Base-by-base conservation (phyloP, 768 basidiomycete species). In the Suillus spraguei region DNA sequence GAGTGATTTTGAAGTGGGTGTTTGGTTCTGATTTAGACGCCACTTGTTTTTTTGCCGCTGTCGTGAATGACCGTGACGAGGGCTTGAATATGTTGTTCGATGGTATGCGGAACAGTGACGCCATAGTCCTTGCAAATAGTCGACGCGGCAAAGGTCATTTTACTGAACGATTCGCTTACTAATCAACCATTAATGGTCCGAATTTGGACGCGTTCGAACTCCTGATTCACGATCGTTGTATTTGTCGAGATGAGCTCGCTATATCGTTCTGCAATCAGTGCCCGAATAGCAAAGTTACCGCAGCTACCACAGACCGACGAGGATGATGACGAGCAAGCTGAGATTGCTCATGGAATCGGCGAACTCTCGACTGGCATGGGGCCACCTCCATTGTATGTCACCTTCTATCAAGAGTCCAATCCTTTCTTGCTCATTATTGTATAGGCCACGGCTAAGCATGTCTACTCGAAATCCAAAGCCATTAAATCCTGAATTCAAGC, bases 1-100 rank as follows among this genome's bases (percentile, higher is more conserved):
- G 87, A 22, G 95, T 97, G 69, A 98, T 90, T 79, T 91, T 92
- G 81, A 85, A 95, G 76, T 97, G 92, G 0, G 95, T 93, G 36
- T 76, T 78, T 60, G 81, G 78, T 53, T 63, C 63, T 4, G 52
- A 47, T 36, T 59, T 44, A 49, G 60, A 9, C 24, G 54, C 13
- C 35, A 5, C 16, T 35, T 49, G 33, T 59, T 35, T 60, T 59
- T n/a, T 13, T 58, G 13, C 24, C 11, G 8, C 60, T 20, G 65
- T 13, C 11, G 69, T 28, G 33, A 66, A 66, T 35, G 61, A 50
- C 33, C 70, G 70, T 6, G 56, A 47, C 11, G 68, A n/a, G 9
- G 47, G 64, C 60, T 59, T 65, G 22, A 67, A 24, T n/a, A 55
- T 3, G 16, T 33, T 47, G 16, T 50, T 59, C n/a, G 60, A 53